A percentile compares a stretch with the other conserved stretches of the same genome.
Evolutionary conservation across 2,329 filamentous ascomycete genomes (phyloP).

Genomic region (Ciborinia camelliae): DNA sequence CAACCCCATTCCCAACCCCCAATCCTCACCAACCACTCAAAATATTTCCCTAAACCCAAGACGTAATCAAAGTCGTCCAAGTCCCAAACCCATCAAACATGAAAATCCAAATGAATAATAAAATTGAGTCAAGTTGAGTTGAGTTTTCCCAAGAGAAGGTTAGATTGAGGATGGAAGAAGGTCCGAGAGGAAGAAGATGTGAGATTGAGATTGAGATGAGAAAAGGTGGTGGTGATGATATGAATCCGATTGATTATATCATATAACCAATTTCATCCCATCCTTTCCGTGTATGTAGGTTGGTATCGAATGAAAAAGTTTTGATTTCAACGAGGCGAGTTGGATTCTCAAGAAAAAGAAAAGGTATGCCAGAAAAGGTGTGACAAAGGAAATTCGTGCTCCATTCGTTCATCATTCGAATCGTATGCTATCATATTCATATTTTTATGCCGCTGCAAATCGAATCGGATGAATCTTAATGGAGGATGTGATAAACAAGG

Average conservation of each 20-base stretch:
- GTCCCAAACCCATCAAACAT: constrained; percentile 2
- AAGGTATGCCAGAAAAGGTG: constrained; percentile 12
- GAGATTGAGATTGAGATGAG: not conserved
- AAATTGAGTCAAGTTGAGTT: not conserved
- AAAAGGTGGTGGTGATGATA: not conserved
- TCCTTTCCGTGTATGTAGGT: not conserved
- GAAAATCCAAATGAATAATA: constrained; percentile 14
- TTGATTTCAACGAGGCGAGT: not conserved
- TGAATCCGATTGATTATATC: not conserved
- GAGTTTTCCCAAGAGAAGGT: constrained; percentile 1
- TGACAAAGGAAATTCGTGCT: constrained; percentile 20
- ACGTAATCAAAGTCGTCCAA: constrained; percentile 8
- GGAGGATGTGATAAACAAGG: constrained; percentile 6
- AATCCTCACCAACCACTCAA: not conserved
- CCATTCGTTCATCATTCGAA: constrained; percentile 16
- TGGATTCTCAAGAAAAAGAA: not conserved
- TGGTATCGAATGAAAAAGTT: constrained; percentile 5
- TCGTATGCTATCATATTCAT: constrained; percentile 14
- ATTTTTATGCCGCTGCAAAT: constrained; percentile 3
- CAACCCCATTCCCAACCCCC: not conserved
- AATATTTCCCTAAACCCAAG: not conserved
- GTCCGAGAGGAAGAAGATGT: not conserved
- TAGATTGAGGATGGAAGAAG: not conserved
- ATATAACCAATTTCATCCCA: not conserved
- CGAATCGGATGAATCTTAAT: constrained; percentile 3